phyloP scores from a whole-genome alignment of 192 early-diverging fungal species.

The Kappamyces sp. region DNA sequence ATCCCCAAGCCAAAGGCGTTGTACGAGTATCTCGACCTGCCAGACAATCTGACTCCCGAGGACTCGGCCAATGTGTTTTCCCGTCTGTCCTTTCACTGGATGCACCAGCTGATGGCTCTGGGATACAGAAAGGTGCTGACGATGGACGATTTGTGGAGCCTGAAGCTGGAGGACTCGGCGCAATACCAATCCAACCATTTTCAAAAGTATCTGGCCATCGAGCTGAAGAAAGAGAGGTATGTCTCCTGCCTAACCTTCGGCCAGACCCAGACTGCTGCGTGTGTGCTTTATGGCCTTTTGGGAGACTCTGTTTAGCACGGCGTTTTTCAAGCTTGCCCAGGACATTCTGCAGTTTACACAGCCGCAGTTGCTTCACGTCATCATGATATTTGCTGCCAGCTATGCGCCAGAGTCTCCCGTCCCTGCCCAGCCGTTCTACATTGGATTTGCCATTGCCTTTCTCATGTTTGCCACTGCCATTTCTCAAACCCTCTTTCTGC shows the following conservation, averaged over 20 bases:
- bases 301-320: constrained; percentile 61
- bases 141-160: constrained; percentile 67
- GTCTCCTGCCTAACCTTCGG: constrained; percentile 47
- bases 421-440: constrained; percentile 46
- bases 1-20: constrained; percentile 28
- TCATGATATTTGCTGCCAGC: constrained; percentile 51
- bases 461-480: constrained; percentile 72
- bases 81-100: constrained; percentile 80
- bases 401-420: constrained; percentile 23
- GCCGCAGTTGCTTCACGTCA: constrained; percentile 65
- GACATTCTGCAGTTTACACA: constrained; percentile 74
- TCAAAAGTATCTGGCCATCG: constrained; percentile 60
- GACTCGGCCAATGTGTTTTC: constrained; percentile 78
- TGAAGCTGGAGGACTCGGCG: constrained; percentile 56
- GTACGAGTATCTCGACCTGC: constrained; percentile 33
- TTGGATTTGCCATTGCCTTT: constrained; percentile 73
- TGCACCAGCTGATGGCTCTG: constrained; percentile 75
- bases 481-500: constrained; percentile 70
- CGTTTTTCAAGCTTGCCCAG: constrained; percentile 68
- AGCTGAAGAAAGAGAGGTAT: constrained; percentile 50
- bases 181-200: constrained; percentile 55
- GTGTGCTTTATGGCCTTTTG: constrained; percentile 44
- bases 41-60: constrained; percentile 51
- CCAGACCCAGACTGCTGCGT: constrained; percentile 53
- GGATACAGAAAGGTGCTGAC: constrained; percentile 69